Evolutionary conservation across 148 eudicot species (phyloP).

Genomic region (Rhododendron kiyosumense): DNA sequence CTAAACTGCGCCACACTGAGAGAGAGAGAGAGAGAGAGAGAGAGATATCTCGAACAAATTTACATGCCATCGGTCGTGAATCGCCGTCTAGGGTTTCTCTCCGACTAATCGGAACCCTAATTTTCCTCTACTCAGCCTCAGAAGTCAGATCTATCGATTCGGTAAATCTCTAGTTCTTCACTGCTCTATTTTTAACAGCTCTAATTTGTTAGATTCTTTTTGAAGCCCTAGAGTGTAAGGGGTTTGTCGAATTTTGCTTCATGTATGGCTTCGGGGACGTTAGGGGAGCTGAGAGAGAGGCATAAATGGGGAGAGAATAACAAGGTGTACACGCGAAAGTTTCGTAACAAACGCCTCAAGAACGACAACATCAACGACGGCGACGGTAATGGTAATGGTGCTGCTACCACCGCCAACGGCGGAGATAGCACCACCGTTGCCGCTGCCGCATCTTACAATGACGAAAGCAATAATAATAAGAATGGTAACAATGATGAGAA

Average conservation of each 20-base stretch:
- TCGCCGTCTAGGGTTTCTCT: constrained; percentile 10
- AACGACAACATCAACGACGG: not conserved
- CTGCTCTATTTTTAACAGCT: not conserved
- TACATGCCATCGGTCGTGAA: not conserved
- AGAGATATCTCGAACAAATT: not conserved
- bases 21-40: not conserved
- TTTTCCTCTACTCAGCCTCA: not conserved
- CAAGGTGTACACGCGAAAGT: constrained; percentile 36
- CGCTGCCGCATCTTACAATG: not conserved
- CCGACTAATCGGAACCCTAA: constrained; percentile 12
- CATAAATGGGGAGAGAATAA: constrained; percentile 24
- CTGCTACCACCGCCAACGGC: not conserved
- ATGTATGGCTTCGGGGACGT: constrained; percentile 40
- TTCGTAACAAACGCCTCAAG: constrained; percentile 6
- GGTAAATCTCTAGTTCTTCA: not conserved
- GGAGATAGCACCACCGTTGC: not conserved
- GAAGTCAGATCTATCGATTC: not conserved
- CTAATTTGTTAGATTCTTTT: not conserved
- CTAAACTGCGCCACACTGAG: constrained; percentile 1
- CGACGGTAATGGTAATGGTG: not conserved
- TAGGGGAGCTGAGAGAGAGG: constrained; percentile 25
- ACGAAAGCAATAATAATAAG: not conserved
- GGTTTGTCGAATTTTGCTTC: constrained; percentile 11
- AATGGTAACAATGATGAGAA: not conserved
- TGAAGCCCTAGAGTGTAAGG: not conserved